These are phyloP conservation scores for Colletotrichum phormii DNA, from an alignment of 2,329 filamentous ascomycete species.

Conservation along the genomic window DNA sequence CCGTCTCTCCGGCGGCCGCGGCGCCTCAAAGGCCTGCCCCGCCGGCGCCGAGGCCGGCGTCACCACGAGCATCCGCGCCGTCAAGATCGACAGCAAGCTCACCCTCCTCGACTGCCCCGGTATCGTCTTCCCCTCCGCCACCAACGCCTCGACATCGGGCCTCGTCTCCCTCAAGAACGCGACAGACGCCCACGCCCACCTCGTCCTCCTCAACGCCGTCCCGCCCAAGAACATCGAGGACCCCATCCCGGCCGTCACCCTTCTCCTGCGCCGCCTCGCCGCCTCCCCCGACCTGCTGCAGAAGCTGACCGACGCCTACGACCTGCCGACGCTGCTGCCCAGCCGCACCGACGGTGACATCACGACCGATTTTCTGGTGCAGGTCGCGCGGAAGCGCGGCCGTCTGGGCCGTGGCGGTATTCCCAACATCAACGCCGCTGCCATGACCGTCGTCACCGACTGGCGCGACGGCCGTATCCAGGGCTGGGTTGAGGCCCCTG, in stretches of 20 bases:
- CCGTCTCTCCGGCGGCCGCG: slow-evolving; percentile 75
- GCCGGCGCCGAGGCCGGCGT: slow-evolving; percentile 93
- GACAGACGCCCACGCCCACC: slow-evolving; percentile 81
- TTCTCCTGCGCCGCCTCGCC: slow-evolving; percentile 86
- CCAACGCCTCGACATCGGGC: slow-evolving; percentile 49
- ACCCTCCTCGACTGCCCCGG: slow-evolving; percentile 94
- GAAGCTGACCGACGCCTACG: slow-evolving; percentile 86
- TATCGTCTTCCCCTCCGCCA: slow-evolving; percentile 87
- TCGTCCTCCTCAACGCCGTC: slow-evolving; percentile 90
- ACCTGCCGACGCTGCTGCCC: slow-evolving; percentile 81
- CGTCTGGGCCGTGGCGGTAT: slow-evolving; percentile 89
- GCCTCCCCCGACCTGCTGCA: slow-evolving; percentile 78
- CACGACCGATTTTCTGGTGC: slow-evolving; percentile 91
- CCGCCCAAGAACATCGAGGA: slow-evolving; percentile 96
- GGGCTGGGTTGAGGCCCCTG: slow-evolving; percentile 87
- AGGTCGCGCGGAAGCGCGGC: slow-evolving; percentile 93
- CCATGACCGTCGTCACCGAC: slow-evolving; percentile 94
- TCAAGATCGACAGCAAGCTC: slow-evolving; percentile 95
- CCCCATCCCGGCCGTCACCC: slow-evolving; percentile 85
- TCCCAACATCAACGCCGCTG: slow-evolving; percentile 87
- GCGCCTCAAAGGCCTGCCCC: slow-evolving; percentile 77
- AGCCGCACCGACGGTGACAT: slow-evolving; percentile 75
- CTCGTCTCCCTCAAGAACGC: slow-evolving; percentile 68
- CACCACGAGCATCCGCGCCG: slow-evolving; percentile 86
- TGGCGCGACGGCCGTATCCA: slow-evolving; percentile 96